phyloP scores from a whole-genome alignment of 2,329 filamentous ascomycete genomes.

The Chaetomium olivaceum region DNA sequence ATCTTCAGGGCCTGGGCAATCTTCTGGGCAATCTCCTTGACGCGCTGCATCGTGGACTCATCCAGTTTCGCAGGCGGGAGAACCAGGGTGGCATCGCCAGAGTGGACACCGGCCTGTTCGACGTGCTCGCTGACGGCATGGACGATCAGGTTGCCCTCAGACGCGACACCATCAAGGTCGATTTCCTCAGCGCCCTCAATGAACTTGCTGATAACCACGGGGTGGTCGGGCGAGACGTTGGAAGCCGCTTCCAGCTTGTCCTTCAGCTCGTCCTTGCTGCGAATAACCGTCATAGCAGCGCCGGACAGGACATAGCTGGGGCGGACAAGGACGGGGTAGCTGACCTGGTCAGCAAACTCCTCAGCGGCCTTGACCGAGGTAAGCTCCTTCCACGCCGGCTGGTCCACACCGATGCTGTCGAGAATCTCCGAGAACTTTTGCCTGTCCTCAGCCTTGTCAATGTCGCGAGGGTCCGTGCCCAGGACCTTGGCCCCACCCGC shows the following conservation, averaged over 20 bases:
- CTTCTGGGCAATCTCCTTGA: conserved; percentile 95
- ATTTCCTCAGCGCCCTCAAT: conserved; percentile 97
- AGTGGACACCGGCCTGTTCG: conserved; percentile 96
- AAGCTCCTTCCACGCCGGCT: conserved; percentile 97
- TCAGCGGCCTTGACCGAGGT: conserved; percentile 87
- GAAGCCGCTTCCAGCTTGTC: conserved; percentile 91
- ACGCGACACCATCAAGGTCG: conserved; percentile 90
- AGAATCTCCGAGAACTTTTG: conserved; percentile 98
- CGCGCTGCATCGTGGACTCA: conserved; percentile 72
- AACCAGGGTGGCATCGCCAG: conserved; percentile 92
- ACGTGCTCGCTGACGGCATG: conserved; percentile 96
- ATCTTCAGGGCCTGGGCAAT: conserved; percentile 97
- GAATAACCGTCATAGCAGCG: conserved; percentile 97
- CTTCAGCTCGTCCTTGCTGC: conserved; percentile 82
- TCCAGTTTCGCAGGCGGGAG: conserved; percentile 84
- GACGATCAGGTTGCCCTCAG: conserved; percentile 79
- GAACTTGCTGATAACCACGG: conserved; percentile 97
- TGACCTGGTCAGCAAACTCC: conserved; percentile 78
- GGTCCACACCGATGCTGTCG: conserved; percentile 94
- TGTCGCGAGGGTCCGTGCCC: conserved; percentile 89
- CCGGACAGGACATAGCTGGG: conserved; percentile 95
- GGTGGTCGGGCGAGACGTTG: conserved; percentile 91
- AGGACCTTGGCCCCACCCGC: conserved; percentile 86
- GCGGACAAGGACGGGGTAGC: conserved; percentile 92
- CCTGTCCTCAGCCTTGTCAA: conserved; percentile 96